Evolutionary conservation across 257 asterid species (phyloP).

Genomic region (Scutellaria baicalensis): DNA sequence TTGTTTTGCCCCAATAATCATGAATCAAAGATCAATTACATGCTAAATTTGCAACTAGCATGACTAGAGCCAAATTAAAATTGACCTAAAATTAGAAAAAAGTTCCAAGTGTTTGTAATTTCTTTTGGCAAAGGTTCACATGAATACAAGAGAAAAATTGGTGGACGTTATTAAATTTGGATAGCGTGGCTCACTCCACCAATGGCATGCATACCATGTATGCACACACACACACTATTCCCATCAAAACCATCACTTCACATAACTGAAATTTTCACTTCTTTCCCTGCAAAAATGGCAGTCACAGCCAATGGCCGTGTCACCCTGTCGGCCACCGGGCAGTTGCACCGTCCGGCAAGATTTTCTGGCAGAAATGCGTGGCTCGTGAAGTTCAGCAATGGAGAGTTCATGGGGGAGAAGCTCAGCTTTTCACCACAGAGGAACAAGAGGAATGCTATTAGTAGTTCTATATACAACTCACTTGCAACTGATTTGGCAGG

Average conservation of each 20-base stretch:
- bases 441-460: conserved; percentile 18
- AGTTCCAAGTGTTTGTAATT: not conserved
- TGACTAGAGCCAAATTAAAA: not conserved
- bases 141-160: conserved; percentile 42
- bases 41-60: not conserved
- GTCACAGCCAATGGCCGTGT: conserved; percentile 42
- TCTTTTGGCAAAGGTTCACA: conserved; percentile 31
- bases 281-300: conserved; percentile 33
- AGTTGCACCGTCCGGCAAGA: conserved; percentile 29
- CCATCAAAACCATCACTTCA: conserved; percentile 15
- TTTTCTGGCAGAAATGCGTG: conserved; percentile 26
- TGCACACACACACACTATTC: not conserved
- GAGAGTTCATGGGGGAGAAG: conserved; percentile 78
- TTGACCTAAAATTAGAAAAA: not conserved
- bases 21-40: not conserved
- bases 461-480: conserved; percentile 43
- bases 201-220: conserved; percentile 52
- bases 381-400: conserved; percentile 46
- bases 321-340: conserved; percentile 45
- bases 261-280: conserved; percentile 5
- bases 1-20: too few species aligned
- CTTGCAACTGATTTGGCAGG: conserved; percentile 59
- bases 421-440: conserved; percentile 33
- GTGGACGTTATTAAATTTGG: conserved; percentile 68
- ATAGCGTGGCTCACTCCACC: conserved; percentile 46